Evolutionary conservation across 345 rosid genomes (phyloP), one percentile per base, ranked within the genome.

Genomic region (Euphorbia tirucalli): DNA sequence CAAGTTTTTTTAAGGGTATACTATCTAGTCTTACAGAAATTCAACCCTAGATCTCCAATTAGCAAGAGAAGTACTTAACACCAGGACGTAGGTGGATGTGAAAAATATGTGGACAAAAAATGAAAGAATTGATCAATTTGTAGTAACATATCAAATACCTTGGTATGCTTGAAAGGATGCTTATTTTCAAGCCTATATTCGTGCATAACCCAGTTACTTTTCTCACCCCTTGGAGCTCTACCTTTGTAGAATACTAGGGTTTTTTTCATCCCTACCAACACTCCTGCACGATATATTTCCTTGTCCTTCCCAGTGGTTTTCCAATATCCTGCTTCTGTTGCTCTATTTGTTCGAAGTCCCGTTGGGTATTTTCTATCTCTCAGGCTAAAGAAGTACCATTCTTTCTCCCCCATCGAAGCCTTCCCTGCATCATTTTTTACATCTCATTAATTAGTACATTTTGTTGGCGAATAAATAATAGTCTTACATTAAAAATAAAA

Each of bases 181-280:
- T 87, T 92, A 76, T 85, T 86, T 73, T 92, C 87, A 35, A 87
- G 88, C 72, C 99, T 82, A 66, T 95, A 95, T 66, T 95, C 99
- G 75, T 95, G 99, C 99, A 92, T 95, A 77, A 95, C 97, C 99
- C 99, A 95, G 74, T 92, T 92, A 84, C 92, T 92, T 80, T 95
- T 95, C 79, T 87, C 97, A 57, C 97, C 99, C 63, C 72, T 78
- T 0, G 98, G 98, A 64, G 97, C 98, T 78, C 98, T 87, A 48
- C 98, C 97, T 75, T 74, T 85, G 83, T 93, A 93, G 79, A 93
- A 91, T 9, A 93, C 98, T 65, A 93, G 88, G 85, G 98, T 93
- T 85, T 93, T 93, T 87, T 93, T 93, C 98, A 93, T 93, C 65
- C 97, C 98, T 16, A 93, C 88, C 50, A 93, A 77, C 2, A 81